Base-by-base conservation (phyloP, 768 basidiomycete genomes). In the Rhizopogon vulgaris region DNA sequence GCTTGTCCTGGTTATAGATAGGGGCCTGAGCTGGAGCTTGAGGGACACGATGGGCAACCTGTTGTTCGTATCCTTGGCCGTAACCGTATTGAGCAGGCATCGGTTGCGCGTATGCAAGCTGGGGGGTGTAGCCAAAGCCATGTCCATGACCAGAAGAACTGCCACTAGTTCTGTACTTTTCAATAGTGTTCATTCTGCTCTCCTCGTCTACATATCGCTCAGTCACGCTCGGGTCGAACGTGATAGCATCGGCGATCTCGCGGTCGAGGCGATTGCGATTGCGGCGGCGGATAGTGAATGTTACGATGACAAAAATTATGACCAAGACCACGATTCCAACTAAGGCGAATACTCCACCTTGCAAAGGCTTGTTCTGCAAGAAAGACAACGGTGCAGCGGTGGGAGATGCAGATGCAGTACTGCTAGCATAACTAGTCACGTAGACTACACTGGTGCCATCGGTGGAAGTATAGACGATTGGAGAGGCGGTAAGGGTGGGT, bases 351-450 rank as follows among this genome's bases (percentile, higher is more conserved):
- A 87, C 74, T 8, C 78, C 66, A 6, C 79, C 79, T 38, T 79
- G 76, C n/a, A 83, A 70, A n/a, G 77, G 71, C 65, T 81, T 85
- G 66, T 88, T 84, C 52, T 80, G 66, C 36, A 88, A 62, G 68
- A 90, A 89, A 10, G 73, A 59, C 8, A 64, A 59, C n/a, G 63
- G 43, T 2, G 67, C 15, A 18, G 57, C 28, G 1, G 63, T 56
- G 6, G 60, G 25, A 15, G 71, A 54, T 28, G 66, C 37, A 1
- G 64, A 22, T 65, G 28, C 28, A 8, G 28, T 10, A 34, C 64
- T 61, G 3, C 71, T 40, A 43, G 62, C 49, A 6, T 63, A 52
- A 11, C 67, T 65, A 30, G 67, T 60, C 27, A 74, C 64, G 37
- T 69, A 61, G n/a, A 70, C 54, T 38, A 64, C 38, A 18, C 37